A percentile compares a stretch with the other conserved stretches of the same genome.
These are phyloP conservation scores for Rutstroemia sp. DNA, from an alignment of 2,329 filamentous ascomycete genomes.

Conservation along the genomic window DNA sequence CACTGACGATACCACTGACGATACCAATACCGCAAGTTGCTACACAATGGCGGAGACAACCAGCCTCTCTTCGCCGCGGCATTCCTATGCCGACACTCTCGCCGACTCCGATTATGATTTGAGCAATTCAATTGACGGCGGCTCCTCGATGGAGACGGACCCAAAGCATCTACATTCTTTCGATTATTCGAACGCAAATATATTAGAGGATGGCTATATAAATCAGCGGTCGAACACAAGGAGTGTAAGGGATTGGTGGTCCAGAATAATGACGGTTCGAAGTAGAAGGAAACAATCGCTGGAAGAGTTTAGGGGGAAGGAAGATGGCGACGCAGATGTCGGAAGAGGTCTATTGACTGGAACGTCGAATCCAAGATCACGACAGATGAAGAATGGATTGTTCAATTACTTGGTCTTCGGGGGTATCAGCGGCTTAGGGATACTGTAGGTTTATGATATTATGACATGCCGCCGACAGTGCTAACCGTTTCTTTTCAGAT, in stretches of 20 bases:
- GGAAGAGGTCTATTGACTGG: conserved; percentile 10
- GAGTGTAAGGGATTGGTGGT: conserved; percentile 8
- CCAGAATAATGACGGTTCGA: neutral
- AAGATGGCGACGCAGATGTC: neutral
- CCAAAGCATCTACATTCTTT: neutral
- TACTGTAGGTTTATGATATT: conserved; percentile 29
- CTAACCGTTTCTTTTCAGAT: conserved; percentile 19
- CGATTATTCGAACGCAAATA: conserved; percentile 11
- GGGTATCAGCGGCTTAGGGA: conserved; percentile 30
- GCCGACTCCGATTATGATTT: neutral
- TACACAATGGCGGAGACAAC: neutral
- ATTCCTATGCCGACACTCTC: neutral
- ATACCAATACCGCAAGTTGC: neutral
- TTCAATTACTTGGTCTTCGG: conserved; percentile 30
- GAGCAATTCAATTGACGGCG: neutral
- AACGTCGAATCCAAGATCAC: conserved; percentile 1
- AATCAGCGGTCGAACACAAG: conserved; percentile 5
- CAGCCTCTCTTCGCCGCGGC: neutral
- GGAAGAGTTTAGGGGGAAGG: neutral
- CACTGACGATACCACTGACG: neutral
- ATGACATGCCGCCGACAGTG: neutral
- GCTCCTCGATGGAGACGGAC: neutral
- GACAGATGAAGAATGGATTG: conserved; percentile 14
- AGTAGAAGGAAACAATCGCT: conserved; percentile 2
- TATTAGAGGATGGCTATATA: conserved; percentile 12